Conservation (phyloP, 768 basidiomycete species). For the Gyrodon lividus region DNA sequence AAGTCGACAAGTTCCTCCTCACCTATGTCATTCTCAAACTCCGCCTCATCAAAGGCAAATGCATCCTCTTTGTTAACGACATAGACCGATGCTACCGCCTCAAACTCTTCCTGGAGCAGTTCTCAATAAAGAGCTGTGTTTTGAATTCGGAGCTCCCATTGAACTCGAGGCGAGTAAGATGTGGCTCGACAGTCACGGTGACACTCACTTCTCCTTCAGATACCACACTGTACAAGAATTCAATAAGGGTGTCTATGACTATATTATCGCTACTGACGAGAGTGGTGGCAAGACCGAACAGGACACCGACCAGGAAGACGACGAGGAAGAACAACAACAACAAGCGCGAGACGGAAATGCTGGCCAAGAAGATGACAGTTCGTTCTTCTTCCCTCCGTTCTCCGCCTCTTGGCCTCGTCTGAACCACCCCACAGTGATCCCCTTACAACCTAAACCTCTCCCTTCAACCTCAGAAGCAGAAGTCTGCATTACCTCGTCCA, state of each 20-base stretch:
- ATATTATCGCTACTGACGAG: conserved; percentile 98
- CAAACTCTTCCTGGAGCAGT: conserved; percentile 98
- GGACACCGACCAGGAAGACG: conserved; percentile 48
- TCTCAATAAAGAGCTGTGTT: conserved; percentile 94
- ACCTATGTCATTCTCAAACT: conserved; percentile 96
- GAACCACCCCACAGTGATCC: conserved; percentile 41
- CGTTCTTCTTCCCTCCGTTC: conserved; percentile 8
- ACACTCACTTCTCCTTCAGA: conserved; percentile 37
- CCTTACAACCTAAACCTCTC: conserved; percentile 47
- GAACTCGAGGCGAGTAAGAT: conserved; percentile 68
- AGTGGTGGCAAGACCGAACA: conserved; percentile 53
- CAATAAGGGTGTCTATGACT: conserved; percentile 97
- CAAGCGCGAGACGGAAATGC: background rate
- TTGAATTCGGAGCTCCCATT: conserved; percentile 94
- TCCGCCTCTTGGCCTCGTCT: conserved; percentile 27
- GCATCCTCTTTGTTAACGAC: conserved; percentile 94
- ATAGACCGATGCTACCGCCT: conserved; percentile 93
- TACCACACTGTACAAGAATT: conserved; percentile 99
- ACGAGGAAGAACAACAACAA: conserved; percentile 31
- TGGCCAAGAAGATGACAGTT: conserved; percentile 29
- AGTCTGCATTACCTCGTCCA: conserved; percentile 17
- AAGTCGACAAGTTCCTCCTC: conserved; percentile 96
- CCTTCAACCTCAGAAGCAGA: conserved; percentile 15
- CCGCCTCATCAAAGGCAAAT: conserved; percentile 93
- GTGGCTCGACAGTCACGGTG: background rate